Base-by-base conservation (phyloP, 1,284 basidiomycete genomes). In the Rugosomyces carneus region DNA sequence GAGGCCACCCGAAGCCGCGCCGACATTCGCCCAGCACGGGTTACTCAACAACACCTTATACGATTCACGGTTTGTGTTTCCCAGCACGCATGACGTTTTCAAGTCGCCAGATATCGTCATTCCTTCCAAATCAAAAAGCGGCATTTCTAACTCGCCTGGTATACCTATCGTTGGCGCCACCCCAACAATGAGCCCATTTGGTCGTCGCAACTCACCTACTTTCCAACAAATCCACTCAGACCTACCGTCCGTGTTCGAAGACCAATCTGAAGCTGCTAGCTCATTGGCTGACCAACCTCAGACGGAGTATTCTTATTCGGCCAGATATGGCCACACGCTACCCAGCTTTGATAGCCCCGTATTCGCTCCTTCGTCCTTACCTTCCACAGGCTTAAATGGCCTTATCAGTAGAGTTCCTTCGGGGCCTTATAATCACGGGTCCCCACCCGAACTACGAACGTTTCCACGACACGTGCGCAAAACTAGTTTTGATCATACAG, bases 401-500 rank as follows among this genome's bases (percentile, higher is more conserved):
- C 66, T 72, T 48, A 34, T 34, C n/a, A 66, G 69, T 52, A 70
- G 73, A 57, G 58, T 70, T 50, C 65, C 72, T 23, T 58, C 70
- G 1, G 54, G 67, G 20, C 56, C 67, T 31, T 44, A 55, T 37
- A 36, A 42, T 5, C 44, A 57, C 27, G 53, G 48, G 20, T 51
- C 50, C 45, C 62, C 72, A 53, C 62, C 67, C 51, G 65, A 76
- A 56, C 72, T 68, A 55, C 73, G 74, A 52, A 70, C 78, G 5
- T 91, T 89, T 65, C 83, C 90, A 41, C 78, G 83, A 49, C 83
- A 87, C 59, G 87, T 93, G 47, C 80, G 92, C 52, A 93, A 94
- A 72, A 91, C 91, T 37, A 91, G 88, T 64, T 93, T 93, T 61
- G 91, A 94, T 66, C 91, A 93, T 64, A 92, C 90, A 0, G 81